Evolutionary conservation across 2,329 filamentous ascomycete genomes (phyloP).

Genomic region (Grosmannia huntii): DNA sequence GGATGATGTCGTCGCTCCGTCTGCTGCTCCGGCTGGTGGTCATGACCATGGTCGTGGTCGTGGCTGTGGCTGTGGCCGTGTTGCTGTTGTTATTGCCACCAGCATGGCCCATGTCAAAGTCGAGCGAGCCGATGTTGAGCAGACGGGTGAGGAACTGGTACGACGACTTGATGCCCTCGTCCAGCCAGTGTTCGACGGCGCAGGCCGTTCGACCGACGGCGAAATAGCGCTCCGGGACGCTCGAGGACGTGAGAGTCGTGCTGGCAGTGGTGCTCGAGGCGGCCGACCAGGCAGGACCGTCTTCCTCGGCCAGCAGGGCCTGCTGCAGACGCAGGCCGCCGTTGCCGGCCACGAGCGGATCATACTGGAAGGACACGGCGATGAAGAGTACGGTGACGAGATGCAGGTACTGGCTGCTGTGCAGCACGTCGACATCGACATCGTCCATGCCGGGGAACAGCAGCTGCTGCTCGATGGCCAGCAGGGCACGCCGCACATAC

Average conservation of each 20-base stretch:
- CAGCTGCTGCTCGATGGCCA: slow-evolving; percentile 17
- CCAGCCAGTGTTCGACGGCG: slow-evolving; percentile 16
- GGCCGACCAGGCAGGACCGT: slow-evolving; percentile 4
- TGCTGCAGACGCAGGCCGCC: slow-evolving; percentile 15
- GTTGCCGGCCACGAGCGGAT: slow-evolving; percentile 16
- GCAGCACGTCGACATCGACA: slow-evolving; percentile 15
- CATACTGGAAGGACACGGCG: slow-evolving; percentile 20
- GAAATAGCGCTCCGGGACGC: slow-evolving; percentile 17
- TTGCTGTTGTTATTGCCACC: not conserved
- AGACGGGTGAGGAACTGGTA: slow-evolving; percentile 18
- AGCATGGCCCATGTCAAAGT: slow-evolving; percentile 14
- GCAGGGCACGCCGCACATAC: slow-evolving; percentile 18
- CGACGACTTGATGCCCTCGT: slow-evolving; percentile 17
- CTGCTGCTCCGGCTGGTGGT: not conserved
- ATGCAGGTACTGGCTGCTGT: slow-evolving; percentile 18
- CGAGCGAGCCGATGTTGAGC: slow-evolving; percentile 19
- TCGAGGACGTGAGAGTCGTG: slow-evolving; percentile 2
- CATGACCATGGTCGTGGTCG: not conserved
- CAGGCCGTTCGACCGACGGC: slow-evolving; percentile 15
- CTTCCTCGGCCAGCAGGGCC: slow-evolving; percentile 16
- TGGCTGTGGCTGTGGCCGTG: no score
- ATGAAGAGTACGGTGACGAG: slow-evolving; percentile 18
- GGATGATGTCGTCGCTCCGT: not conserved
- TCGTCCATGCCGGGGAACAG: slow-evolving; percentile 16
- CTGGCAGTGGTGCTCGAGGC: not conserved